Evolutionary conservation across 805 yeast genomes (phyloP).

Genomic region (Candida ulmi): DNA sequence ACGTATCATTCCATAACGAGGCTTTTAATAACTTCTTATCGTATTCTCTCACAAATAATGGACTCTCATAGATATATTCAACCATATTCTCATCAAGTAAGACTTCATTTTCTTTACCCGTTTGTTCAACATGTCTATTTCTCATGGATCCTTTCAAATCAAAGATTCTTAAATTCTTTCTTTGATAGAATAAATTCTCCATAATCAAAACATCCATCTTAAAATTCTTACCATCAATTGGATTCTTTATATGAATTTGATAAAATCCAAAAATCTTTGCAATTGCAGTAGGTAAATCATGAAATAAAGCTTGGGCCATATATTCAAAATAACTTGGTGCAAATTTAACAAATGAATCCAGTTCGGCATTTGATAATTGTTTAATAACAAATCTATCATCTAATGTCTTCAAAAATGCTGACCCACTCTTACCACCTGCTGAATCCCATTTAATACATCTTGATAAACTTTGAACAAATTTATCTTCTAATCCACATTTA

Average conservation of each 20-base stretch:
- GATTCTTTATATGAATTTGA: constrained; percentile 83
- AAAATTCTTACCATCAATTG: constrained; percentile 67
- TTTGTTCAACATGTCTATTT: constrained; percentile 92
- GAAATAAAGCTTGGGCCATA: constrained; percentile 91
- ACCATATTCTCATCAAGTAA: constrained; percentile 96
- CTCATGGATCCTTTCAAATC: constrained; percentile 98
- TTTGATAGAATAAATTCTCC: constrained; percentile 90
- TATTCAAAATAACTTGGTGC: constrained; percentile 97
- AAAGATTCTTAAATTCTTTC: constrained; percentile 77
- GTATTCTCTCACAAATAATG: constrained; percentile 88
- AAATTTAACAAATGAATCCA: constrained; percentile 90
- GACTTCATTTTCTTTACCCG: constrained; percentile 94
- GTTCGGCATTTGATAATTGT: constrained; percentile 80
- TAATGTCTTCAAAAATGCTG: constrained; percentile 84
- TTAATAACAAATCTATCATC: constrained; percentile 88
- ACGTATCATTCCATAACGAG: constrained; percentile 90
- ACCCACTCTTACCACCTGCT: constrained; percentile 94
- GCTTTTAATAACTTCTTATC: constrained; percentile 82
- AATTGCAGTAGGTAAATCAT: constrained; percentile 88
- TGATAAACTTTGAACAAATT: constrained; percentile 82
- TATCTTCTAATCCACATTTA: constrained; percentile 71
- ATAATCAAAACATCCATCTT: constrained; percentile 89
- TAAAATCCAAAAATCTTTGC: constrained; percentile 95
- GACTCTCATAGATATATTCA: constrained; percentile 93
- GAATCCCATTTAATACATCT: constrained; percentile 96